These are phyloP conservation scores for Camptophora hylomeconis DNA, from an alignment of 2,329 filamentous ascomycete genomes.

Conservation along the genomic window DNA sequence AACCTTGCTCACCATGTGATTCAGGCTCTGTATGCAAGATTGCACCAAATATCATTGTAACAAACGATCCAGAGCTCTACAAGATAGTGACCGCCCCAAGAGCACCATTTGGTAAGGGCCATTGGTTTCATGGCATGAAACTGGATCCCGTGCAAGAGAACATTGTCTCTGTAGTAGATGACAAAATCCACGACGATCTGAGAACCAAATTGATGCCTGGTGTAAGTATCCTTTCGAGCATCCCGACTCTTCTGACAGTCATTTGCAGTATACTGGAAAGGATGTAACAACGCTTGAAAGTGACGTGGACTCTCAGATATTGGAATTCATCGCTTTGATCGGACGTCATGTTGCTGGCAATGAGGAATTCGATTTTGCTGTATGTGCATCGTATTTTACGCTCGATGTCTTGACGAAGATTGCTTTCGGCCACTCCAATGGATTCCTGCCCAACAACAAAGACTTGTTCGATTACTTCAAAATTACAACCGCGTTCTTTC, in stretches of 20 bases:
- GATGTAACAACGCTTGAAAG: slow-evolving; percentile 8
- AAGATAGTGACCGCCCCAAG: slow-evolving; percentile 6
- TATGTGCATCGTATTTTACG: slow-evolving; percentile 9
- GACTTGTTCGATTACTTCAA: slow-evolving; percentile 11
- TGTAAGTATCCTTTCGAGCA: slow-evolving; percentile 2
- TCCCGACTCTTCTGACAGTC: not conserved
- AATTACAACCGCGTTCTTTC: slow-evolving; percentile 5
- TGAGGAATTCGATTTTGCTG: slow-evolving; percentile 8
- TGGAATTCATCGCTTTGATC: slow-evolving; percentile 9
- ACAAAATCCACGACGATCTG: slow-evolving; percentile 7
- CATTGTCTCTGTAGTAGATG: slow-evolving; percentile 7
- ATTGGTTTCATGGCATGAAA: slow-evolving; percentile 7
- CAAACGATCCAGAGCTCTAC: slow-evolving; percentile 7
- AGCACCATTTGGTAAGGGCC: slow-evolving; percentile 5
- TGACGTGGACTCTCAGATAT: slow-evolving; percentile 6
- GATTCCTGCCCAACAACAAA: slow-evolving; percentile 9
- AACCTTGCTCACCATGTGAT: not conserved
- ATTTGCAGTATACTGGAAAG: slow-evolving; percentile 9
- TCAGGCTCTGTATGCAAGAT: slow-evolving; percentile 13
- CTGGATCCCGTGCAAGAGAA: slow-evolving; percentile 7
- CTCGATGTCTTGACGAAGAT: slow-evolving; percentile 12
- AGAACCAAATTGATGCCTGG: slow-evolving; percentile 8
- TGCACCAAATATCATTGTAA: slow-evolving; percentile 7
- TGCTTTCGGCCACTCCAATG: slow-evolving; percentile 9
- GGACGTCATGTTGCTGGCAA: slow-evolving; percentile 5